phyloP scores from a whole-genome alignment of 768 basidiomycete species.

The Lentinula boryana region DNA sequence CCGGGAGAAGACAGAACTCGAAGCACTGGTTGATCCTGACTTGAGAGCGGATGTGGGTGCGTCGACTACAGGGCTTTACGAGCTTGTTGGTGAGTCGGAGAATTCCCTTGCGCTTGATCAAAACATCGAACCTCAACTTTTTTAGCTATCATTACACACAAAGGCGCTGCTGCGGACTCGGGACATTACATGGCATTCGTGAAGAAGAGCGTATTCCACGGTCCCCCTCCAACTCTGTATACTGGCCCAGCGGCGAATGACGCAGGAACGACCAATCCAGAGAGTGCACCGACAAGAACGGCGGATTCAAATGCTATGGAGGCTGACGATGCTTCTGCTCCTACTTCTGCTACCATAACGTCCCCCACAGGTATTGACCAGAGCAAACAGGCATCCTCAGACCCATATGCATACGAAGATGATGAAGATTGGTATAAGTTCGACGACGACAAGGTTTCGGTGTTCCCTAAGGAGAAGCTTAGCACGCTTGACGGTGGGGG shows the following conservation, averaged over 20 bases:
- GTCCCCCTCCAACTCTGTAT: slow-evolving; percentile 19
- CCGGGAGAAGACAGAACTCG: slow-evolving; percentile 62
- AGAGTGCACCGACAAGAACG: background rate
- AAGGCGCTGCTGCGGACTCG: slow-evolving; percentile 90
- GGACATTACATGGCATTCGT: slow-evolving; percentile 96
- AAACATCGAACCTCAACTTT: background rate
- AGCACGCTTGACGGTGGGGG: slow-evolving; percentile 82
- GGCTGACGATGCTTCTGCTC: slow-evolving; percentile 10
- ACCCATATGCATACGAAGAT: slow-evolving; percentile 36
- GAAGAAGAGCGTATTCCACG: slow-evolving; percentile 68
- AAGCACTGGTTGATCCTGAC: slow-evolving; percentile 55
- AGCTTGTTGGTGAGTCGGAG: slow-evolving; percentile 70
- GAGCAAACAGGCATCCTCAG: slow-evolving; percentile 8
- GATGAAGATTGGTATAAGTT: slow-evolving; percentile 95
- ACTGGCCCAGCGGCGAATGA: background rate
- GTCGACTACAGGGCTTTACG: slow-evolving; percentile 81
- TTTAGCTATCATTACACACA: slow-evolving; percentile 91
- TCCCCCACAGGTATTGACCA: slow-evolving; percentile 24
- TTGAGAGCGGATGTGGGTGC: slow-evolving; percentile 65
- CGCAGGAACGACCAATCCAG: background rate
- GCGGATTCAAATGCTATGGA: slow-evolving; percentile 8
- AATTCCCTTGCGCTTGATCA: background rate
- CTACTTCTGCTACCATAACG: slow-evolving; percentile 12
- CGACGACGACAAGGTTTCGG: slow-evolving; percentile 90
- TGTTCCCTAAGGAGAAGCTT: slow-evolving; percentile 83